Evolutionary conservation across 768 basidiomycete species (phyloP), one percentile per base, ranked within the genome.

Genomic region (Xanthoconium purpureum): DNA sequence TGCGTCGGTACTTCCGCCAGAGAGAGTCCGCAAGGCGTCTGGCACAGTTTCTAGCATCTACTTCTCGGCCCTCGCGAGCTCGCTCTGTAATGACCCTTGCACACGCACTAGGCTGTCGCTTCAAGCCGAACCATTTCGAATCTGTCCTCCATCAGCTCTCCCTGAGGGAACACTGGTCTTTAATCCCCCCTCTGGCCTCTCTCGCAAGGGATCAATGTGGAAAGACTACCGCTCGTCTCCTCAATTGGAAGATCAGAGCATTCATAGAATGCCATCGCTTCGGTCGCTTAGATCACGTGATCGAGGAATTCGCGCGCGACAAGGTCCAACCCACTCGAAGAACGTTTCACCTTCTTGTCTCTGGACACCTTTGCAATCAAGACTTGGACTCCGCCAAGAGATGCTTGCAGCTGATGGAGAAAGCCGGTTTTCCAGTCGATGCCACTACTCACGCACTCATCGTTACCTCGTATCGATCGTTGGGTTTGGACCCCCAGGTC

Each of bases 221-320:
- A 42, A 74, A 72, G 50, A 75, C 78, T 3, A 84, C 82, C 4
- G 60, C 71, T 32, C 79, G 83, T 33, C 74, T 91, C 24, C 77
- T 92, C 58, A 84, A 92, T 66, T 91, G 88, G 88, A 80, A 81
- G 47, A 74, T 80, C 9, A 80, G 82, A 37, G 85, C 88, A 1
- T 64, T 83, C 39, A 69, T 85, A 55, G 85, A 89, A 67, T 74
- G 72, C 6, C 73, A 79, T 54, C 71, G 78, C 32, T 88, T 79
- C 61, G 65, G 69, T 28, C 65, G 63, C 8, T 71, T 91, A 28
- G 70, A 75, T 55, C 66, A 64, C 39, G 74, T 80, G 3, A 69
- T 87, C 43, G 65, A 75, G 29, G 78, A 84, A 51, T 91, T 86
- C 73, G 63, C 73, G 48, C 63, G 66, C 29, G 71, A 77, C 47